A percentile compares a stretch with the other conserved stretches of the same genome.
These are phyloP conservation scores for Kwoniella sp. DNA, from an alignment of 768 basidiomycete genomes.

Conservation along the genomic window DNA sequence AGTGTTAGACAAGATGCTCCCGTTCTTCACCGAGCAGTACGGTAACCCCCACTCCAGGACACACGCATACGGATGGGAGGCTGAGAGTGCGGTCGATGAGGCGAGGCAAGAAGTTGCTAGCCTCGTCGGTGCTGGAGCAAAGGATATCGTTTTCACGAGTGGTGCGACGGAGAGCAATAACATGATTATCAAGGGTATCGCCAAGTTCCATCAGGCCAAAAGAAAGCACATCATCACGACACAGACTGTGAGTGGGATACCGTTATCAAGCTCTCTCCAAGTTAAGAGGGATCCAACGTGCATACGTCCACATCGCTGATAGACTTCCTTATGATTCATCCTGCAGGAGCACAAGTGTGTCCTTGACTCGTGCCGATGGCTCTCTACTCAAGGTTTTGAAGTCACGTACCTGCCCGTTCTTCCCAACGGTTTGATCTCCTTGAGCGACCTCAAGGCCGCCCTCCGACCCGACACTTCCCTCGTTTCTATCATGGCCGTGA, in stretches of 20 bases:
- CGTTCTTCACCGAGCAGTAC: constrained; percentile 90
- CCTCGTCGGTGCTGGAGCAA: constrained; percentile 88
- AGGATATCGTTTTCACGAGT: constrained; percentile 96
- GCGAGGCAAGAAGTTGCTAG: constrained; percentile 91
- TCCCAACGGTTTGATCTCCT: constrained; percentile 75
- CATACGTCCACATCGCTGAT: too few species aligned
- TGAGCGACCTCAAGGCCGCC: constrained; percentile 77
- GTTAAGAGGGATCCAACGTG: too few species aligned
- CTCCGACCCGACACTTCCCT: constrained; percentile 90
- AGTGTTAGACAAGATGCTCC: constrained; percentile 95
- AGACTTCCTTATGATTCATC: not conserved
- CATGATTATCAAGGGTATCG: constrained; percentile 94
- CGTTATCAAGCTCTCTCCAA: too few species aligned
- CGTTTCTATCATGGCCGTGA: constrained; percentile 98
- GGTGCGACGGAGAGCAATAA: constrained; percentile 98
- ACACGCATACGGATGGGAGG: constrained; percentile 99
- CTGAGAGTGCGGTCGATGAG: constrained; percentile 88
- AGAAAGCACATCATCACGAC: constrained; percentile 91
- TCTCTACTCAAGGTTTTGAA: constrained; percentile 95
- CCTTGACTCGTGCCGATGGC: constrained; percentile 91
- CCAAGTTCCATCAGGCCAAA: constrained; percentile 90
- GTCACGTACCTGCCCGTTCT: constrained; percentile 96
- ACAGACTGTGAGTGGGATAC: constrained; percentile 76
- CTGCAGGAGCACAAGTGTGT: constrained; percentile 98
- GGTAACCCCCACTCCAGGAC: constrained; percentile 98